Base-by-base conservation (phyloP, 345 rosid species). In the Brassica cretica region DNA sequence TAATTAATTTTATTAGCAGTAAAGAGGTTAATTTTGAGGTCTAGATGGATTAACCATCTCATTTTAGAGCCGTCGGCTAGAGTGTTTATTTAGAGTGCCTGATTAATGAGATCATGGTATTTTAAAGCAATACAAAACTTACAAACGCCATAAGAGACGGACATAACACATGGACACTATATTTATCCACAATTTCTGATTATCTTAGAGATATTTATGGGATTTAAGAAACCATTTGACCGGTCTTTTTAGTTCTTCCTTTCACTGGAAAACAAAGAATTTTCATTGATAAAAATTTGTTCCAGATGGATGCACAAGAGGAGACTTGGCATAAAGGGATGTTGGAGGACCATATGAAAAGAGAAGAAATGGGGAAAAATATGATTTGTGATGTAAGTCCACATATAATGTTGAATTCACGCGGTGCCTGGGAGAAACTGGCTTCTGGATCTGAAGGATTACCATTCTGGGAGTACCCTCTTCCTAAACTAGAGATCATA, bases 391-490 rank as follows among this genome's bases (percentile, higher is more conserved):
- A 73, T 21, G 60, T 46, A 55, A 32, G 5, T 62, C 78, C 79
- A 49, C 74, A 67, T 55, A 6, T 71, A 53, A 63, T 53, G 74
- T 49, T 79, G 71, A 78, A 75, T 68, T 76, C 80, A n/a, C 62
- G 60, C 11, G 83, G 83, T 1, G 58, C 46, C 5, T 71, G 69
- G 15, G 77, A 76, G 60, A 66, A 21, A 6, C 4, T 76, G 64
- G 37, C 25, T 33, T 56, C 66, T 5, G 66, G 39, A 66, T 46
- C 63, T 4, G 8, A 0, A 35, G 77, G 79, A 21, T 33, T 64
- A 70, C 41, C 55, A 12, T 46, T 76, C 1, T 76, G 77, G 80
- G 77, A 80, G 60, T 76, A 80, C 12, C 79, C 83, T 14, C 69
- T 76, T 65, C 80, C 83, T 21, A 68, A 71, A 7, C 65, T 80